These are phyloP conservation scores for Apophysomyces sp. DNA, from an alignment of 371 early-diverging fungal species.

Conservation along the genomic window DNA sequence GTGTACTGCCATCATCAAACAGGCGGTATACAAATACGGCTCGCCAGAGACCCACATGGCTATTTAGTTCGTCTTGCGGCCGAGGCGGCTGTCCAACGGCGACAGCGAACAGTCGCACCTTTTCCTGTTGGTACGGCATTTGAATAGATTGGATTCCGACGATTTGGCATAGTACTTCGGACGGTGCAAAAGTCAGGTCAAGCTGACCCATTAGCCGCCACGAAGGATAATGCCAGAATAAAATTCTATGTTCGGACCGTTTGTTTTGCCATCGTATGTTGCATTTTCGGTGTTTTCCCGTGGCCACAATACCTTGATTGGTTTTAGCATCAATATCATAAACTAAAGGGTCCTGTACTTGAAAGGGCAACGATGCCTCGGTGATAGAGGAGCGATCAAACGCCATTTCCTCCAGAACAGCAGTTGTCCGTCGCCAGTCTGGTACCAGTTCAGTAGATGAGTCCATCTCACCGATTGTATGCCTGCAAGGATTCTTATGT, in stretches of 20 bases:
- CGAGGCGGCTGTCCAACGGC: slow-evolving; percentile 22
- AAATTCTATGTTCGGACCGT: slow-evolving; percentile 28
- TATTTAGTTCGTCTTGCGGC: slow-evolving; percentile 14
- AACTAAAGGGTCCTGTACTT: slow-evolving; percentile 34
- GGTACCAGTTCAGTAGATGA: neutral
- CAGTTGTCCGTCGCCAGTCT: neutral
- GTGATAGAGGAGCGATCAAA: neutral
- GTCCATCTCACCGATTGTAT: neutral
- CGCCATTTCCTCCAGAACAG: neutral
- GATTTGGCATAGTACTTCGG: slow-evolving; percentile 24
- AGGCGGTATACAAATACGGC: slow-evolving; percentile 25
- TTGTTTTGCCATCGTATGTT: slow-evolving; percentile 7
- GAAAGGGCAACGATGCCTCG: slow-evolving; percentile 14
- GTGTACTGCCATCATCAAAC: slow-evolving; percentile 26
- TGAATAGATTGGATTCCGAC: slow-evolving; percentile 28
- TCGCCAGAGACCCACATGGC: slow-evolving; percentile 30
- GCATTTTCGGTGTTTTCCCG: slow-evolving; percentile 27
- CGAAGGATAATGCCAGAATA: slow-evolving; percentile 37
- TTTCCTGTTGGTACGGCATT: slow-evolving; percentile 11
- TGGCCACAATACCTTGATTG: slow-evolving; percentile 26
- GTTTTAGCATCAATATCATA: slow-evolving; percentile 29
- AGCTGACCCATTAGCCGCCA: slow-evolving; percentile 27
- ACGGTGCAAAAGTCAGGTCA: slow-evolving; percentile 24
- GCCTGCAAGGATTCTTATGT: neutral
- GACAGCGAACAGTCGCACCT: slow-evolving; percentile 26